Percentiles rank a stretch among this genome's conserved stretches.
Evolutionary conservation across 306 rosid genomes (phyloP).

Genomic region (Malus domestica): DNA sequence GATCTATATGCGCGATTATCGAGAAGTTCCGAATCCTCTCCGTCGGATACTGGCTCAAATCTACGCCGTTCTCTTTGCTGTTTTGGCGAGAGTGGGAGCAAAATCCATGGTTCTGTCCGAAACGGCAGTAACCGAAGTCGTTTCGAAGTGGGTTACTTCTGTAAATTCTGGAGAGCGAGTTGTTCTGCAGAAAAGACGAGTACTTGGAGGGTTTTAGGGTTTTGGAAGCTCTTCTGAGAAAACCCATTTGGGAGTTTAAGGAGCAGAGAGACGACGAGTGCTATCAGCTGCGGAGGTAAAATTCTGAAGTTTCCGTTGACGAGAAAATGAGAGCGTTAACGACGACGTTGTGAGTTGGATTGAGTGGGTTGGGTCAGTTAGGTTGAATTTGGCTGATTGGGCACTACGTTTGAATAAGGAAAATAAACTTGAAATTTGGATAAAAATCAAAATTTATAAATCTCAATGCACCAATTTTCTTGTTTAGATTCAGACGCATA

Average conservation of each 20-base stretch:
- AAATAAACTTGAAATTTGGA: too few relatives aligned
- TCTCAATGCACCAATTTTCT: too few relatives aligned
- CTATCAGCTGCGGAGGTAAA: background rate
- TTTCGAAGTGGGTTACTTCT: constrained; percentile 13
- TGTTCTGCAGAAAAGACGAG: constrained; percentile 15
- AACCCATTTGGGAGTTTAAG: constrained; percentile 70
- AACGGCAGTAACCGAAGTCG: constrained; percentile 16
- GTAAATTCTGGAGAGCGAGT: constrained; percentile 18
- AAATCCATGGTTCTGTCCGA: constrained; percentile 33
- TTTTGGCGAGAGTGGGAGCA: constrained; percentile 52
- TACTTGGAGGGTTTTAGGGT: constrained; percentile 37
- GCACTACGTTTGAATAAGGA: rapidly evolving
- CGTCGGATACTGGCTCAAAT: constrained; percentile 60
- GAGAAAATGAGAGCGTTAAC: too few relatives aligned
- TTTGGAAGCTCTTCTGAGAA: constrained; percentile 47
- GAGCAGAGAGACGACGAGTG: background rate
- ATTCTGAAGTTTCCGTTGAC: background rate
- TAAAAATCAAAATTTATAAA: too few relatives aligned
- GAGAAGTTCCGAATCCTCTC: constrained; percentile 84
- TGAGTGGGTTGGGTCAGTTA: too few relatives aligned
- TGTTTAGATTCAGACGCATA: too few relatives aligned
- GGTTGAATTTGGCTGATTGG: background rate
- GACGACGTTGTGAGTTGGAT: background rate
- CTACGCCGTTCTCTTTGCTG: constrained; percentile 38
- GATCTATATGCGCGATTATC: constrained; percentile 70